Evolutionary conservation across 495 filamentous ascomycete species (phyloP), one percentile per base, ranked within the genome.

Genomic region (Sphaerosporella brunnea): DNA sequence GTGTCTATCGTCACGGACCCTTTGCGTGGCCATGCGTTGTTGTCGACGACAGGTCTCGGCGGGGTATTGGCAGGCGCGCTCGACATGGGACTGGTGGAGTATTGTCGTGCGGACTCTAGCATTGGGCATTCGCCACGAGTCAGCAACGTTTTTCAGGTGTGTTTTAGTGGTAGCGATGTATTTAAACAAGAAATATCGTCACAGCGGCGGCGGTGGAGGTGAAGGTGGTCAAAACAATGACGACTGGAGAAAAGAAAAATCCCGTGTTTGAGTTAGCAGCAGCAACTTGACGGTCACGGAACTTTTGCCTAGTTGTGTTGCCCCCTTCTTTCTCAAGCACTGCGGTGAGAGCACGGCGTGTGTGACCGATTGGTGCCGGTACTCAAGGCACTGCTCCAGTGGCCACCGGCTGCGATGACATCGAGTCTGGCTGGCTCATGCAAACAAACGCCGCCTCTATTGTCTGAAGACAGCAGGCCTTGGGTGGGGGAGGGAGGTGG

Each of bases 71-170:
- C 15, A 9, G 8, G 9, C 8, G 16, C 35, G 16, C 39, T 43
- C 39, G 39, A 43, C 5, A 5, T 21, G 5, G 36, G 16, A 21
- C 36, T 28, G 8, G 35, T 8, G 16, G 39, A 7, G 24, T 21
- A 15, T 39, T 5, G 39, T 43, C 39, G 20, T 43, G 39, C 7
- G 21, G 39, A 21, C 24, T 43, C 39, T 43, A 43, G 24, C 39
- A 43, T 43, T 9, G 36, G 8, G 11, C 36, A 39, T 32, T 13
- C 28, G 28, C 13, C 5, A 13, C 5, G 28, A 32, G 28, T 32
- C 13, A 32, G 28, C 28, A n/a, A n/a, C n/a, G 28, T 13, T 32
- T 13, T 32, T 13, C 28, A 32, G 13, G 13, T 32, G 28, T 13
- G 13, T 5, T 32, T 5, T 32, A 32, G 5, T 7, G 13, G 13